These are phyloP conservation scores for Cladosporium sp. DNA, from an alignment of 2,329 filamentous ascomycete genomes.

Conservation along the genomic window DNA sequence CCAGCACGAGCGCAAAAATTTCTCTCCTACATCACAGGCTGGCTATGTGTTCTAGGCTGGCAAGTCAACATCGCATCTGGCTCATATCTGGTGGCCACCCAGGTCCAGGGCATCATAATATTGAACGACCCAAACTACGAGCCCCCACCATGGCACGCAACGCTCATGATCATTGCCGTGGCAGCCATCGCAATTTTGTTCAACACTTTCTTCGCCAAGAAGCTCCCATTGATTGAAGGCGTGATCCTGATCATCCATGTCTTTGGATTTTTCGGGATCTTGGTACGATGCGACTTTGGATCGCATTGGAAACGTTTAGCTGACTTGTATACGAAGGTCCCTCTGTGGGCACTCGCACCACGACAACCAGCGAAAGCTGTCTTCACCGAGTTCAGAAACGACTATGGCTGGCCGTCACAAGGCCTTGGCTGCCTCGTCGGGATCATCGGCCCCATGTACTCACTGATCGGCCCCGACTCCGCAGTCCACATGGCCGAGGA, in stretches of 20 bases:
- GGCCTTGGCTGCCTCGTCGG: slow-evolving; percentile 46
- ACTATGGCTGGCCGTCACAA: slow-evolving; percentile 44
- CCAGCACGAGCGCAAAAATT: slow-evolving; percentile 41
- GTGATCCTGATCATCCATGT: slow-evolving; percentile 49
- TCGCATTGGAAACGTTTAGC: neutral
- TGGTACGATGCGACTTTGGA: slow-evolving; percentile 21
- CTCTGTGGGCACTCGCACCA: slow-evolving; percentile 38
- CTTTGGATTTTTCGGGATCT: slow-evolving; percentile 47
- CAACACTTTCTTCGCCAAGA: slow-evolving; percentile 46
- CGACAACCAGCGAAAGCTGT: slow-evolving; percentile 33
- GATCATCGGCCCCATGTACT: slow-evolving; percentile 41
- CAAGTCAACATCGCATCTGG: slow-evolving; percentile 35
- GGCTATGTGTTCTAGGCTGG: slow-evolving; percentile 40
- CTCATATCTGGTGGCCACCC: slow-evolving; percentile 15
- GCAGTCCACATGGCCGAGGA: slow-evolving; percentile 40
- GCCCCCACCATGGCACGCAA: slow-evolving; percentile 47
- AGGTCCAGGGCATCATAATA: slow-evolving; percentile 27
- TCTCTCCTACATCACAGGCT: slow-evolving; percentile 44
- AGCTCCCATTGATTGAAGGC: slow-evolving; percentile 51
- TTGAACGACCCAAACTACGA: slow-evolving; percentile 40
- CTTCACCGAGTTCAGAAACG: slow-evolving; percentile 38
- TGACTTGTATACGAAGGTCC: slow-evolving; percentile 25
- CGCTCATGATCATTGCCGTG: slow-evolving; percentile 48
- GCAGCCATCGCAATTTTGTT: slow-evolving; percentile 38
- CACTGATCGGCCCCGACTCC: slow-evolving; percentile 41